Evolutionary conservation across 176 grass and related monocot species (phyloP).

Genomic region (Oryza glumipatula): DNA sequence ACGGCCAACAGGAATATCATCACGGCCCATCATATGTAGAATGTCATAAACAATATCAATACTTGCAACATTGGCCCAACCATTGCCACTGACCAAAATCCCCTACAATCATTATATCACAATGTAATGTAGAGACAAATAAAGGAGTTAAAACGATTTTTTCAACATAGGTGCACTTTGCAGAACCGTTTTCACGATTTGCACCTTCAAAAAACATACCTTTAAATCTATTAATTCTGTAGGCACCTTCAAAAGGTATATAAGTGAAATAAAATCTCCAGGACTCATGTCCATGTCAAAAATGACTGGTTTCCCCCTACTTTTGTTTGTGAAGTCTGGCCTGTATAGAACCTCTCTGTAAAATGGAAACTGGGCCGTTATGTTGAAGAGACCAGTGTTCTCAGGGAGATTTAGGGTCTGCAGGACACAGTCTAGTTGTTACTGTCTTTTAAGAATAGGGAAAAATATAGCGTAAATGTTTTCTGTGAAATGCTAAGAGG

Average conservation of each 20-base stretch:
- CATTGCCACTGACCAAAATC: constrained; percentile 72
- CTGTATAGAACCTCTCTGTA: constrained; percentile 67
- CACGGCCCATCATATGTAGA: constrained; percentile 91
- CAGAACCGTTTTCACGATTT: neutral
- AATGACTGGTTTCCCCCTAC: constrained; percentile 55
- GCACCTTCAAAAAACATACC: constrained; percentile 73
- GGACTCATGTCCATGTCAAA: constrained; percentile 95
- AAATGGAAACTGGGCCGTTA: constrained; percentile 70
- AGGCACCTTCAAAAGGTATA: constrained; percentile 89
- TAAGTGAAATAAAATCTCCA: constrained; percentile 84
- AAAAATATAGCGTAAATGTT: constrained; percentile 5
- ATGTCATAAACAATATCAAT: constrained; percentile 85
- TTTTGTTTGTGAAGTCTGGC: constrained; percentile 37
- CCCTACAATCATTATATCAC: constrained; percentile 52
- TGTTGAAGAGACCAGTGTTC: constrained; percentile 65
- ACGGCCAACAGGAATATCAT: constrained; percentile 85
- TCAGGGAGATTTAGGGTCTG: constrained; percentile 62
- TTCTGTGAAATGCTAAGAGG: neutral
- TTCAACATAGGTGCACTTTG: constrained; percentile 5
- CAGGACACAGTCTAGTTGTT: constrained; percentile 29
- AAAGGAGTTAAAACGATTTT: neutral
- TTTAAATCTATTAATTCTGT: constrained; percentile 72
- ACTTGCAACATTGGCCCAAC: constrained; percentile 83
- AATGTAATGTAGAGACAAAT: neutral
- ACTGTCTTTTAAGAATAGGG: constrained; percentile 9